These are phyloP conservation scores for Didymella segeticola DNA, from an alignment of 2,329 filamentous ascomycete species.

Conservation along the genomic window DNA sequence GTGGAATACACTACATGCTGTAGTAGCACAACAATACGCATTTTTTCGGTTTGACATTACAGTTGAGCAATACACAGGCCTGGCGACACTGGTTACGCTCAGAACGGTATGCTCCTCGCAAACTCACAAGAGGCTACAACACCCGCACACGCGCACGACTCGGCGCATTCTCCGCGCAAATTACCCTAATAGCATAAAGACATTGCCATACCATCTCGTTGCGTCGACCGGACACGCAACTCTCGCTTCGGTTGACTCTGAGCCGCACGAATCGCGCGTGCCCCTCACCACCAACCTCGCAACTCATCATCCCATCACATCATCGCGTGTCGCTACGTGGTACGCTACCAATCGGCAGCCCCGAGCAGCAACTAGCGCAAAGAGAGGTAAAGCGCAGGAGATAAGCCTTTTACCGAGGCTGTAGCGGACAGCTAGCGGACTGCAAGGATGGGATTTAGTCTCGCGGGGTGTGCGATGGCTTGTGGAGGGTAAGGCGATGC, in stretches of 20 bases:
- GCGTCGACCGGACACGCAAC: neutral
- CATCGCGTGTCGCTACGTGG: slow-evolving; percentile 5
- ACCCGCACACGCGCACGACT: neutral
- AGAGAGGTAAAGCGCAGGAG: neutral
- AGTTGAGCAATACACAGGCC: neutral
- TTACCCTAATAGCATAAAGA: neutral
- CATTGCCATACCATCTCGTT: neutral
- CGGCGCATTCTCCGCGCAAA: neutral
- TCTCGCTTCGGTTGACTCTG: neutral
- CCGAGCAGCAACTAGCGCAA: neutral
- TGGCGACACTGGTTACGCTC: neutral
- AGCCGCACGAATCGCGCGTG: neutral
- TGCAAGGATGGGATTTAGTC: neutral
- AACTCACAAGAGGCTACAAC: neutral
- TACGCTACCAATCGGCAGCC: slow-evolving; percentile 17
- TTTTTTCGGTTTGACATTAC: no score
- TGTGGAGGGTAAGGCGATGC: slow-evolving; percentile 14
- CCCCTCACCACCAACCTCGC: neutral
- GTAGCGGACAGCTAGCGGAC: neutral
- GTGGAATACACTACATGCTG: no score
- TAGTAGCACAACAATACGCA: no score
- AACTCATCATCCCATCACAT: slow-evolving; percentile 1
- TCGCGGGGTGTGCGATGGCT: slow-evolving; percentile 18
- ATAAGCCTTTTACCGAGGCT: slow-evolving; percentile 11
- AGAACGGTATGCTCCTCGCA: neutral